Percentiles rank a stretch among this genome's conserved stretches.
Conservation (phyloP, 2,329 filamentous ascomycete genomes). For the Metarhizium album region DNA sequence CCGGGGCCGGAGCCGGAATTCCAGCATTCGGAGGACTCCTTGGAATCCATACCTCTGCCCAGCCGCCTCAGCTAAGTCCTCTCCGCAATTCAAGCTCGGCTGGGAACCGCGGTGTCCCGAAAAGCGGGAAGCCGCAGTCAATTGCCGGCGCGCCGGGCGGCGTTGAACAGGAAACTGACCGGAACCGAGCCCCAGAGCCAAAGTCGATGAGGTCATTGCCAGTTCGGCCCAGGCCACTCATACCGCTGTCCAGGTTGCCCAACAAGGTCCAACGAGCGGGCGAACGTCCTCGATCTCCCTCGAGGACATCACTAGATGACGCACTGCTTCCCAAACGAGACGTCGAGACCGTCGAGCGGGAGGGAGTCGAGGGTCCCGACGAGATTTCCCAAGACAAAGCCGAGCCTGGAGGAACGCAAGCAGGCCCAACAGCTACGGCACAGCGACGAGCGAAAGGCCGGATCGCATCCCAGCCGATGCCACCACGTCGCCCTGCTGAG, state of each 20-base stretch:
- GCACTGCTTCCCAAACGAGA: constrained; percentile 18
- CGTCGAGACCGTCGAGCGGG: constrained; percentile 6
- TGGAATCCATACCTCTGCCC: constrained; percentile 35
- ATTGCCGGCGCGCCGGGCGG: constrained; percentile 31
- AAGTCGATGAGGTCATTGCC: constrained; percentile 20
- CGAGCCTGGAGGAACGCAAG: not conserved
- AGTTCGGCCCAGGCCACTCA: constrained; percentile 3
- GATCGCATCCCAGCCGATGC: not conserved
- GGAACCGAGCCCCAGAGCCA: constrained; percentile 26
- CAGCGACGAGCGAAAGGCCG: not conserved
- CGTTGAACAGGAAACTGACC: constrained; percentile 36
- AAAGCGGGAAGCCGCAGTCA: constrained; percentile 13
- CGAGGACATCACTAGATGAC: constrained; percentile 23
- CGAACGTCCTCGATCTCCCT: constrained; percentile 16
- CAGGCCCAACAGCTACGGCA: not conserved
- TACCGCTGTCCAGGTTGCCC: constrained; percentile 4
- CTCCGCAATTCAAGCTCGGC: constrained; percentile 41
- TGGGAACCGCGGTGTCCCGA: constrained; percentile 32
- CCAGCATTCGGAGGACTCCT: not conserved
- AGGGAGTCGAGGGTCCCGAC: constrained; percentile 2
- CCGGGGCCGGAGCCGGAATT: constrained; percentile 14
- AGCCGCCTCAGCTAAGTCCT: constrained; percentile 37
- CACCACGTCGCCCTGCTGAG: not conserved
- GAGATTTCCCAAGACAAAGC: not conserved
- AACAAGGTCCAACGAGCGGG: not conserved